A percentile compares a stretch with the other conserved stretches of the same genome.
Conservation (phyloP, 768 basidiomycete genomes). For the Trametes elegans region DNA sequence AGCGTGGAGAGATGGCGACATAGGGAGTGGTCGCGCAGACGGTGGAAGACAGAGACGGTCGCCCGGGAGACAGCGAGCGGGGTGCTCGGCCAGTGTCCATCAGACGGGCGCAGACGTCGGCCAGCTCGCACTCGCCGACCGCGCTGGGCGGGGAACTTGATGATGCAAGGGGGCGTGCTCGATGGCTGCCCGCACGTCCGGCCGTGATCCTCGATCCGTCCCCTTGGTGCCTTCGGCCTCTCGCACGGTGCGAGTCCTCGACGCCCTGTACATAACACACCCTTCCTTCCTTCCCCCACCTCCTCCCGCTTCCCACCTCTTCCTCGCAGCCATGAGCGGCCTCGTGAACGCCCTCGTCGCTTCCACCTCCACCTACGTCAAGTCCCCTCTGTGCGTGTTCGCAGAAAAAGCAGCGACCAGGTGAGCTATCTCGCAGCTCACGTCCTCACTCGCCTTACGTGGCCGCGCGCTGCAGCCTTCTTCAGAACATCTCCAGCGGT, state of each 20-base stretch:
- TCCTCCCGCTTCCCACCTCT: neutral
- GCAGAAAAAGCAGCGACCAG: conserved; percentile 16
- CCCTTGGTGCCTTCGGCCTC: neutral
- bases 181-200: neutral
- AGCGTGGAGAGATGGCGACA: too few relatives aligned
- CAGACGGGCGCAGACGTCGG: neutral
- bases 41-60: neutral
- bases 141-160: too few relatives aligned
- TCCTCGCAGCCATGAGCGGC: neutral
- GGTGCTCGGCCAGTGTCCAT: neutral
- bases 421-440: neutral
- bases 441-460: neutral
- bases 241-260: neutral
- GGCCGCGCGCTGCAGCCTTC: neutral
- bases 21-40: too few relatives aligned
- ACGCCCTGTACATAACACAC: neutral
- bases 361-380: neutral
- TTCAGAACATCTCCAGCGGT: conserved; percentile 43
- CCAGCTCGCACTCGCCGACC: neutral
- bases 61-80: conserved; percentile 5
- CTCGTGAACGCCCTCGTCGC: neutral
- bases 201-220: neutral
- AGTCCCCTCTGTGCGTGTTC: conserved; percentile 9
- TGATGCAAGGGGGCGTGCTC: too few relatives aligned
- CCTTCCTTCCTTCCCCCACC: neutral